Base-by-base conservation (phyloP, 2,329 filamentous ascomycete genomes). In the Aspergillus pseudoterreus region DNA sequence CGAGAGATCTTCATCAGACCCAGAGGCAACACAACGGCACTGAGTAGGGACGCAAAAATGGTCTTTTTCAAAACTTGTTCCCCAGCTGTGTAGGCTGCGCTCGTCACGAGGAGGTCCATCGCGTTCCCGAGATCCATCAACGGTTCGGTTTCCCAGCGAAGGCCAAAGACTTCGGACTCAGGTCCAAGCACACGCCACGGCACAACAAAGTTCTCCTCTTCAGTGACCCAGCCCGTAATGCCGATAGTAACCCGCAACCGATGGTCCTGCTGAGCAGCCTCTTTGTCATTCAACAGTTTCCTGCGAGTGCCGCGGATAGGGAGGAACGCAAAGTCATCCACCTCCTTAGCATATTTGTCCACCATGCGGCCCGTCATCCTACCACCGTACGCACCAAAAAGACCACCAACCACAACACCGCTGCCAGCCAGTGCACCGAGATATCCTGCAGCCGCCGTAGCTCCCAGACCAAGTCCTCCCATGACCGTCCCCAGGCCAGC, bases 311-410 rank as follows among this genome's bases (percentile, higher is more conserved):
- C 80, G 47, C 84, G 82, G 14, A 95, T 76, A 0, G 90, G 88
- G 10, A 96, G 72, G 62, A 97, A 89, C 0, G 84, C 90, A 69
- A 96, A 95, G 64, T 97, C 92, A 61, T 90, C 84, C 14, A 97
- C 86, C 57, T 96, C 90, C 59, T 84, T 85, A 10, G 87, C 82
- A 67, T 95, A 95, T n/a, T 86, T 79, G 57, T 96, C 90, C 79
- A 96, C 88, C 78, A 92, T 90, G 67, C 91, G 86, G 47, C 85
- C 84, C 0, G 88, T 88, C 79, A 95, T 92, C 33, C 86, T 83
- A 1, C 86, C 85, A 41, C 88, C 88, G 65, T 95, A 96, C n/a
- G 94, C 89, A 8, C 94, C 94, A 64, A 97, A 96, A 36, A 97
- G 75, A 35, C 87, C 84, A 14, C 92, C 92, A 27, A 96, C 86